These are phyloP conservation scores for Fulvia fulva DNA, from an alignment of 2,329 filamentous ascomycete species.

Conservation along the genomic window DNA sequence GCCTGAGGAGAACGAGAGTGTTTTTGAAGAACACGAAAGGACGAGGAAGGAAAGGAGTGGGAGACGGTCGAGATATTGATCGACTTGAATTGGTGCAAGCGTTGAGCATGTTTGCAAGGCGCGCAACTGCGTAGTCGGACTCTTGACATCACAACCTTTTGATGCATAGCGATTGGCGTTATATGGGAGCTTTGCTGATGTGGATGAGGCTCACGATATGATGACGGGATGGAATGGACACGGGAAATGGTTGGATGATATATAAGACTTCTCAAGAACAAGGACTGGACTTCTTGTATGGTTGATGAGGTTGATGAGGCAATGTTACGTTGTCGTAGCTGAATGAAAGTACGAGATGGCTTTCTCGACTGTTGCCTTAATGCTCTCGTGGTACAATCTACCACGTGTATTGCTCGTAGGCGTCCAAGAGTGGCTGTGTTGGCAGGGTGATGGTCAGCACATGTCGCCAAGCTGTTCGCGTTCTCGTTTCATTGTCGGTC, in stretches of 20 bases:
- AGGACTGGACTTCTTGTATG: neutral
- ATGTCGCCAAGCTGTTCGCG: neutral
- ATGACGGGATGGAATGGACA: neutral
- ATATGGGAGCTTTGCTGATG: neutral
- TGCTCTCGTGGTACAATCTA: too few species aligned
- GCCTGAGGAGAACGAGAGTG: conserved; percentile 61
- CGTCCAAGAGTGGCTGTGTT: neutral
- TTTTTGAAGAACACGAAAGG: conserved; percentile 27
- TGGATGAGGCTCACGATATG: neutral
- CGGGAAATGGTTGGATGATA: neutral
- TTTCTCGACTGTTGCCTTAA: neutral
- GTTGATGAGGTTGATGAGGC: neutral
- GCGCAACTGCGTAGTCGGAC: neutral
- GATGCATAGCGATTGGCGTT: conserved; percentile 12
- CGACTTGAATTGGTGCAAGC: neutral
- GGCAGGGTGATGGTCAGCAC: neutral
- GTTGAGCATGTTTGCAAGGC: conserved; percentile 2
- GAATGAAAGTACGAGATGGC: neutral
- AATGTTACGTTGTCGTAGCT: neutral
- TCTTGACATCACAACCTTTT: neutral
- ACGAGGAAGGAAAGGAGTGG: conserved; percentile 6
- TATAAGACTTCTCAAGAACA: neutral
- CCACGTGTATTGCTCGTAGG: too few species aligned
- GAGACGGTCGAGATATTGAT: conserved; percentile 13
- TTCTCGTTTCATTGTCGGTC: neutral